Percentiles rank a stretch among this genome's conserved stretches.
phyloP scores from a whole-genome alignment of 2,329 filamentous ascomycete species.

The Fonsecaea erecta region DNA sequence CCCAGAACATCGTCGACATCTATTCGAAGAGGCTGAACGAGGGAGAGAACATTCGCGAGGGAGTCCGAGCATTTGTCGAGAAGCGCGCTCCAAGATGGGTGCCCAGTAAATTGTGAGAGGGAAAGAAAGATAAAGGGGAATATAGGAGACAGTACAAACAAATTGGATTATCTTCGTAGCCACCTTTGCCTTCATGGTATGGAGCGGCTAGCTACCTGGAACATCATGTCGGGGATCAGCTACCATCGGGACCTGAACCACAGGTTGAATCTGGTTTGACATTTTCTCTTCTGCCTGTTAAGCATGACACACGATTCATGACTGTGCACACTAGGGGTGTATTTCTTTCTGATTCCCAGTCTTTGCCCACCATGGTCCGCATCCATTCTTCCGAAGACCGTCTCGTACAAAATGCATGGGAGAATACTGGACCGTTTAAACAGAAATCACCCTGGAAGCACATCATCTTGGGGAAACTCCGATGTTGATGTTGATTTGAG shows the following conservation, averaged over 20 bases:
- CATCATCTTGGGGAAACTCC: conserved; percentile 17
- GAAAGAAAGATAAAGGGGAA: too few relatives aligned
- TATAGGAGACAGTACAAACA: background rate
- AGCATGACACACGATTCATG: conserved; percentile 13
- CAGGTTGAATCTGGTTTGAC: conserved; percentile 5
- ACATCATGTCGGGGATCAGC: background rate
- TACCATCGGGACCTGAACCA: background rate
- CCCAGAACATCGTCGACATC: conserved; percentile 64
- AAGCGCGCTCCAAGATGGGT: conserved; percentile 72
- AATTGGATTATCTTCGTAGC: background rate
- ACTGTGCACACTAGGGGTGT: conserved; percentile 7
- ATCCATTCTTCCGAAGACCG: conserved; percentile 5
- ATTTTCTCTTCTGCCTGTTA: conserved; percentile 15
- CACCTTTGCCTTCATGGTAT: background rate
- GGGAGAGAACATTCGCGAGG: conserved; percentile 73
- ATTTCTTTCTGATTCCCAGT: background rate
- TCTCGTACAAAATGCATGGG: conserved; percentile 15
- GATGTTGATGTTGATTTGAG: conserved; percentile 13
- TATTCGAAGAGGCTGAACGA: conserved; percentile 47
- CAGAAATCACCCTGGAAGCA: conserved; percentile 16
- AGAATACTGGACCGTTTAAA: conserved; percentile 11
- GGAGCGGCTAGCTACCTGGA: background rate
- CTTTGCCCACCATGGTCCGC: conserved; percentile 10
- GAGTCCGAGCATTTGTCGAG: conserved; percentile 75
- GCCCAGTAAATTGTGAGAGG: conserved; percentile 46